Evolutionary conservation across 345 rosid genomes (phyloP), one percentile per base, ranked within the genome.

Genomic region (Aethionema arabicum): DNA sequence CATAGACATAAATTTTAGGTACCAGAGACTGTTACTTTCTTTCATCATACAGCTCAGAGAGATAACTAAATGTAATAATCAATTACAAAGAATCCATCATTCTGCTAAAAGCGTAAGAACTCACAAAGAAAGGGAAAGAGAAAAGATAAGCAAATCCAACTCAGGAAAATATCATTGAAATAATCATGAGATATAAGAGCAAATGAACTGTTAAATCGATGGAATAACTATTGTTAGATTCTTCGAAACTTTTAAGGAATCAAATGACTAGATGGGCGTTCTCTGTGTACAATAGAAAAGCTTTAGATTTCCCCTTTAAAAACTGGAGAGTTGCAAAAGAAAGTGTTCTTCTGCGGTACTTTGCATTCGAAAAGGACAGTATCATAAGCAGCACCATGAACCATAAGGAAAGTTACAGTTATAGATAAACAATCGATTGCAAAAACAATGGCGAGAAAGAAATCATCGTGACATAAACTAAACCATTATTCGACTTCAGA

Each of bases 181-280:
- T 15, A 64, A 58, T 58, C 55, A 56, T 35, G 42, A 70, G 12
- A 60, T 64, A 57, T 55, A 57, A 57, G 30, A 3, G 37, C 33
- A 27, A 36, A 11, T 1, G 8, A 64, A 36, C 43, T 42, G 35
- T 47, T 63, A 27, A 29, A 30, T 13, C 16, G 15, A 42, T 56
- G 54, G 42, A 63, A 35, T 43, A 7, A 57, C 75, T 58, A 65
- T 64, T 56, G 11, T 8, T 8, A 30, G 62, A 54, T 46, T 54
- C 50, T 61, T 54, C 48, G 14, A 68, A 32, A 57, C 48, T 27
- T 42, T 50, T 29, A 57, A 64, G 44, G 70, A 65, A 71, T 71
- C 70, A 43, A 64, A 64, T 58, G 66, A 58, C 55, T 11, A 44
- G 29, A 71, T 37, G 43, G 29, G 41, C 27, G 33, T 49, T 56